These are phyloP conservation scores for Magnolia sinica DNA, from an alignment of 164 flowering plant species.

Conservation along the genomic window DNA sequence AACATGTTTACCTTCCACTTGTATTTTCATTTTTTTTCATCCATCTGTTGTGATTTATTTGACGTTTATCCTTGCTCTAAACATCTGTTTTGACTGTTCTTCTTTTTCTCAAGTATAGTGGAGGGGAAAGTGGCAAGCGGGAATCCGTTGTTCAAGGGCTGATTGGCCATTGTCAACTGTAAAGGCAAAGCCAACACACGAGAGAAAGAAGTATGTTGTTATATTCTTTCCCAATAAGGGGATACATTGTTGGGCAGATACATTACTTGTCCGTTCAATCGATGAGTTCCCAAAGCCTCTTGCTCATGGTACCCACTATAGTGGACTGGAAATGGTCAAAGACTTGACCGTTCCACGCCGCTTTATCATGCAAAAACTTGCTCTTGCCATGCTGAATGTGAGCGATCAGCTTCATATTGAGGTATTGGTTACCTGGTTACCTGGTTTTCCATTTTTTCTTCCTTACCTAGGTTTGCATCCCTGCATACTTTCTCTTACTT, in stretches of 20 bases:
- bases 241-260: slow-evolving; percentile 89
- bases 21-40: background rate
- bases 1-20: background rate
- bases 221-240: slow-evolving; percentile 81
- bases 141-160: slow-evolving; percentile 77
- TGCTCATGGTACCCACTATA: slow-evolving; percentile 56
- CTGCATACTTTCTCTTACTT: slow-evolving; percentile 7
- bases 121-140: slow-evolving; percentile 96
- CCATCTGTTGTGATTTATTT: background rate
- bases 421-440: slow-evolving; percentile 35
- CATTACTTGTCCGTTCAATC: slow-evolving; percentile 65
- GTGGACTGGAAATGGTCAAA: slow-evolving; percentile 70
- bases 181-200: slow-evolving; percentile 86
- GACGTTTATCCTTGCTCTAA: background rate
- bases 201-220: slow-evolving; percentile 66
- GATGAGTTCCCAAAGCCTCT: slow-evolving; percentile 77
- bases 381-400: slow-evolving; percentile 67
- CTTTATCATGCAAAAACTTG: slow-evolving; percentile 79
- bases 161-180: slow-evolving; percentile 84
- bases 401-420: slow-evolving; percentile 65
- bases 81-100: slow-evolving; percentile 5
- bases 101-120: slow-evolving; percentile 55
- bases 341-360: slow-evolving; percentile 74
- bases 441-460: background rate
- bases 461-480: slow-evolving; percentile 5